Percentiles rank a stretch among this genome's conserved stretches.
phyloP scores from a whole-genome alignment of 2,329 filamentous ascomycete species.

The Hypoxylon sp. region DNA sequence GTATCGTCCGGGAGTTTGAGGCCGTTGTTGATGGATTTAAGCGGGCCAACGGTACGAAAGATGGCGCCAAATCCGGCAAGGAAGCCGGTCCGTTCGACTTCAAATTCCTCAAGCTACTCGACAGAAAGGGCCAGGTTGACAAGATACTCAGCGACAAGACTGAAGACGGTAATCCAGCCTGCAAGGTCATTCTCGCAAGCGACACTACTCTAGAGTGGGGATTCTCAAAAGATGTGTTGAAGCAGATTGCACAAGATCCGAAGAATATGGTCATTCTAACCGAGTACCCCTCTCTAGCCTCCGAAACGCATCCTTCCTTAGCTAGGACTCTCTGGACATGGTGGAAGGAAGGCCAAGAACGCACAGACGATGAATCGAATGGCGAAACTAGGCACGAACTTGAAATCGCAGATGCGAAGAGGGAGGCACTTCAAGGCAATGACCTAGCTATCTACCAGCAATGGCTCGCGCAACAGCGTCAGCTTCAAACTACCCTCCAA shows the following conservation, averaged over 20 bases:
- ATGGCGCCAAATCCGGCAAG: constrained; percentile 65
- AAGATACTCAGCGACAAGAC: constrained; percentile 70
- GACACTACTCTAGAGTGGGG: constrained; percentile 95
- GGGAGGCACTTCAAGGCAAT: constrained; percentile 78
- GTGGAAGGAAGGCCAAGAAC: constrained; percentile 78
- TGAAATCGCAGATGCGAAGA: constrained; percentile 72
- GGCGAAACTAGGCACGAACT: constrained; percentile 72
- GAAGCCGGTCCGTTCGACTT: constrained; percentile 88
- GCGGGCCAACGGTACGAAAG: constrained; percentile 62
- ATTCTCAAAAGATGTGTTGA: constrained; percentile 86
- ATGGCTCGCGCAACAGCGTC: constrained; percentile 89
- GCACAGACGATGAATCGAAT: constrained; percentile 55
- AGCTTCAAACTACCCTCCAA: constrained; percentile 86
- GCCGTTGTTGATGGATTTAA: constrained; percentile 70
- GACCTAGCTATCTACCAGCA: constrained; percentile 90
- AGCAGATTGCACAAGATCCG: constrained; percentile 79
- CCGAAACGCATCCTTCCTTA: constrained; percentile 67
- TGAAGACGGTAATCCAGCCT: constrained; percentile 62
- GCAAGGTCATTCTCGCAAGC: constrained; percentile 89
- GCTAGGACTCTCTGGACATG: constrained; percentile 84
- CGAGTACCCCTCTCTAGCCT: constrained; percentile 73
- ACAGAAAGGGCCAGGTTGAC: constrained; percentile 84
- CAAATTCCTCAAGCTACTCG: constrained; percentile 84
- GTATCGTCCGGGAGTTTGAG: constrained; percentile 92
- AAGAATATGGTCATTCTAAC: constrained; percentile 91